Evolutionary conservation across 805 yeast species (phyloP).

Genomic region (Candida caryicola): DNA sequence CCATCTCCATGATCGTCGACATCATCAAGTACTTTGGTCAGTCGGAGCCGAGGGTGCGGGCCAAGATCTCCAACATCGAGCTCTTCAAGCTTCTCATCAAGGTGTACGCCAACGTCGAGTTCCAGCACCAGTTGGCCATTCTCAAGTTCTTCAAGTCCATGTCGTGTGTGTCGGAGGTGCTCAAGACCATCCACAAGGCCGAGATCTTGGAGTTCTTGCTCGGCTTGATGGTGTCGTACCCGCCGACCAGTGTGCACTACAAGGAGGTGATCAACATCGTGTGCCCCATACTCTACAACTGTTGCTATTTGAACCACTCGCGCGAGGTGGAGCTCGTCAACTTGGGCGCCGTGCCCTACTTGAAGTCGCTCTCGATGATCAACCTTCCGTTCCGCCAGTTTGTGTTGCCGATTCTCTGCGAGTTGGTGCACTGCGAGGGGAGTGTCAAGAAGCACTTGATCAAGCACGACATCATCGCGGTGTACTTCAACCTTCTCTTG

Average conservation of each 20-base stretch:
- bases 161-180: conserved; percentile 34
- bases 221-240: conserved; percentile 22
- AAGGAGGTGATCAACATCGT: conserved; percentile 43
- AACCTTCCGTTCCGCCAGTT: conserved; percentile 50
- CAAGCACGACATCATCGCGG: conserved; percentile 35
- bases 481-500: conserved; percentile 38
- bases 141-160: conserved; percentile 46
- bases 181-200: conserved; percentile 32
- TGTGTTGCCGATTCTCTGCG: conserved; percentile 51
- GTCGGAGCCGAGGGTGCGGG: conserved; percentile 45
- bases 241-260: conserved; percentile 27
- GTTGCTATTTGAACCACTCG: conserved; percentile 46
- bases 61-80: conserved; percentile 35
- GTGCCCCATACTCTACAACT: conserved; percentile 50
- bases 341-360: conserved; percentile 46
- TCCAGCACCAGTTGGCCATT: conserved; percentile 34
- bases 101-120: conserved; percentile 30
- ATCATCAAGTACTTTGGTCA: conserved; percentile 44
- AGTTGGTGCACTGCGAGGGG: conserved; percentile 44
- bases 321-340: conserved; percentile 46
- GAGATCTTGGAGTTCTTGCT: conserved; percentile 46
- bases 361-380: conserved; percentile 37
- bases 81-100: conserved; percentile 42
- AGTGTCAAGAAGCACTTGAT: conserved; percentile 36
- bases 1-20: conserved; percentile 32